Conservation (phyloP, 2,329 filamentous ascomycete genomes). For the Penicillium palitans region DNA sequence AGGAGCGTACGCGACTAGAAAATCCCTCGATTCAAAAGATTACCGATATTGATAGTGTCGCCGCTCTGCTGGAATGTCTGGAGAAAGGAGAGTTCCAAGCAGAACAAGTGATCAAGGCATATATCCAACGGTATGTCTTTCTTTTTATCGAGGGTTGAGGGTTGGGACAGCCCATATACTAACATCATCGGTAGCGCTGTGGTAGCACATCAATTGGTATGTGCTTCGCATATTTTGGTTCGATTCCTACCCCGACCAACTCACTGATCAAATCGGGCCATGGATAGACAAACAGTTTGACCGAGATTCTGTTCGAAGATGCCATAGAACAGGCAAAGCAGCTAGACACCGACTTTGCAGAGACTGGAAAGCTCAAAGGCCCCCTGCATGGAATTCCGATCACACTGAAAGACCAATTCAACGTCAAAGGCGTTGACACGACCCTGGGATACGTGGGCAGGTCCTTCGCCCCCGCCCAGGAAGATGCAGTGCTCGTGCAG, state of each 20-base stretch:
- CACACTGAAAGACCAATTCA: conserved; percentile 63
- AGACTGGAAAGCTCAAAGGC: conserved; percentile 47
- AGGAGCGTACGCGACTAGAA: conserved; percentile 27
- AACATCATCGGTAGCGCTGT: conserved; percentile 22
- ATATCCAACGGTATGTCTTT: conserved; percentile 35
- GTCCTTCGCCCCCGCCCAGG: conserved; percentile 50
- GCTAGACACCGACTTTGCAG: conserved; percentile 31
- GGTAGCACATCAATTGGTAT: conserved; percentile 33
- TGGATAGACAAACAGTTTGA: conserved; percentile 40
- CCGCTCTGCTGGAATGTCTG: conserved; percentile 22
- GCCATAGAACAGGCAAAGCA: conserved; percentile 34
- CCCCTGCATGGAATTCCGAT: conserved; percentile 57
- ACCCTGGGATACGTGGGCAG: conserved; percentile 60
- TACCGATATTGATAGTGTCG: conserved; percentile 35
- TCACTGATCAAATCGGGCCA: background rate
- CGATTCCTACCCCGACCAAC: background rate
- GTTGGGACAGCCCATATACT: background rate
- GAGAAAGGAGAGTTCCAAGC: conserved; percentile 29
- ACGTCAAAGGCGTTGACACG: conserved; percentile 58
- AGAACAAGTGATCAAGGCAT: conserved; percentile 31
- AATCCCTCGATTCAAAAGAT: conserved; percentile 29
- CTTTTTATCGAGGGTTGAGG: background rate
- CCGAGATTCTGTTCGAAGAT: conserved; percentile 39
- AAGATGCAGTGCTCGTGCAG: conserved; percentile 53
- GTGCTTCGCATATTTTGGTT: background rate